Conservation (phyloP, 148 eudicot genomes). For the Arctostaphylos glauca region DNA sequence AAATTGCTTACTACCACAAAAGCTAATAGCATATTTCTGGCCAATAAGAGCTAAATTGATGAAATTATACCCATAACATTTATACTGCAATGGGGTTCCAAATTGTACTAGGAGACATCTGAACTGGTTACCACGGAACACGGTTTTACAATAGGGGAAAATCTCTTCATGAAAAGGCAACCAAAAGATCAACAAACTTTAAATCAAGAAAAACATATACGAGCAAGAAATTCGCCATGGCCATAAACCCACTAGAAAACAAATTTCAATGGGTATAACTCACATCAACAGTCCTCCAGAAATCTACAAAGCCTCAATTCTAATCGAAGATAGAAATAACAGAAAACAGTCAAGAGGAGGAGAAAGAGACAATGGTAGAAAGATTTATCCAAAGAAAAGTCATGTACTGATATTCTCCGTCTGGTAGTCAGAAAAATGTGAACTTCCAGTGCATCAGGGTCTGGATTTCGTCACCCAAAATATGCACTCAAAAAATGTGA, state of each 20-base stretch:
- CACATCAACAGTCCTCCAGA: neutral
- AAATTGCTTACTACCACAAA: neutral
- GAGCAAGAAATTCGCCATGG: neutral
- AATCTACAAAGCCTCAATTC: neutral
- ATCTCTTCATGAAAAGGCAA: constrained; percentile 6
- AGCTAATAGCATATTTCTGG: neutral
- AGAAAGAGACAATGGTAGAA: neutral
- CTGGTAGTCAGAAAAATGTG: neutral
- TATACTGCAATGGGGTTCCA: neutral
- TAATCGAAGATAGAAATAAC: neutral
- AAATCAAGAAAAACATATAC: neutral
- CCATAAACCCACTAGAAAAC: neutral
- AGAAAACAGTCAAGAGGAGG: too few species aligned
- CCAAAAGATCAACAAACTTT: neutral
- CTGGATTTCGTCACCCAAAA: neutral
- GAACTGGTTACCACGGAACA: neutral
- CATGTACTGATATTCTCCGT: neutral
- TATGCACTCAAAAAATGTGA: neutral
- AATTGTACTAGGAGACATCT: neutral
- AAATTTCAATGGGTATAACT: neutral
- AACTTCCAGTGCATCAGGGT: neutral
- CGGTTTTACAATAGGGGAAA: neutral
- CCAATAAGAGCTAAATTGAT: neutral
- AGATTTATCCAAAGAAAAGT: neutral
- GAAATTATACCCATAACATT: neutral